Evolutionary conservation across 371 early-diverging fungal species (phyloP), one percentile per base, ranked within the genome.

Genomic region (Mucor indicus): DNA sequence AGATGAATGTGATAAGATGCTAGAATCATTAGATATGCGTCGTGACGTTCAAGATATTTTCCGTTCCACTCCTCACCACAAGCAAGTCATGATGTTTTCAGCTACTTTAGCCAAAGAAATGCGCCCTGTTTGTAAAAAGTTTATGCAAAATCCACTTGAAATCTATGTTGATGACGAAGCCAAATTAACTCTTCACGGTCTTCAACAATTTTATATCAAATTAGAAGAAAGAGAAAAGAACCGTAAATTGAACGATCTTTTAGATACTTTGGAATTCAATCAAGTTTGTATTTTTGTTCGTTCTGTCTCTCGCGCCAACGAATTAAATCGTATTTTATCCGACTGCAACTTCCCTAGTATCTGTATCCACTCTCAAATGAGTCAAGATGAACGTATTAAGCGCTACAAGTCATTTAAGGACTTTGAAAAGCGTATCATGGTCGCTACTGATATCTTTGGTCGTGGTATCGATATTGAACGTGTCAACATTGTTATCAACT

Each of bases 401-500:
- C 87, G 94, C 33, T 95, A 98, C 82, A 86, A 90, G 67, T 80
- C 84, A 38, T 99, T 99, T 87, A 98, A 98, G 83, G 86, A 90
- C 55, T 93, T 91, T 62, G 80, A 84, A 53, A 86, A 85, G 71
- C 90, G 97, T 60, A 93, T 99, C 57, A 88, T 99, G 87, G 96
- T 99, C 1, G 96, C 98, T 22, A 99, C 99, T 15, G 96, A 96
- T 61, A 87, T 99, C 50, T 95, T 98, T 72, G 98, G 98, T 9
- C 92, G 99, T 73, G 99, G 99, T 70, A 95, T 99, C 46, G 99
- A 99, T 77, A 90, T 98, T 38, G 96, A 97, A 65, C 92, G 99
- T 58, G 95, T 99, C 51, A 98, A 98, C 69, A 90, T 98, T 67
- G 99, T 99, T 49, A 87, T 99, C 85, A 99, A 99, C 82, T 99